Evolutionary conservation across 768 basidiomycete species (phyloP), one percentile per base, ranked within the genome.

Genomic region (Amanita exitialis): DNA sequence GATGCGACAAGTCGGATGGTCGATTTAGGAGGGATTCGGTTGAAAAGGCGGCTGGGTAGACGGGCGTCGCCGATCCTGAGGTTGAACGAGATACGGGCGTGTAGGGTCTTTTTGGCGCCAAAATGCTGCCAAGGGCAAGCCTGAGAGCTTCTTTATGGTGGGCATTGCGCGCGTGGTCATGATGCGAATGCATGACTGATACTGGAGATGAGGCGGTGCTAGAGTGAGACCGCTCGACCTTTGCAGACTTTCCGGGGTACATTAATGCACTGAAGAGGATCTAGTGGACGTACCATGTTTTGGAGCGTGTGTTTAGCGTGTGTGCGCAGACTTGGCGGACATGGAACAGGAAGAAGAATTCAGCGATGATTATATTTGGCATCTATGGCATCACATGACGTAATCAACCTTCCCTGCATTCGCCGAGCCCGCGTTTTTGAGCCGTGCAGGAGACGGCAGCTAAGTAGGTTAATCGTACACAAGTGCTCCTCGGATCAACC

Each of bases 61-160:
- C 72, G 76, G 4, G 76, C 66, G 77, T 72, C 6, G 78, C 78
- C 4, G 78, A 78, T 32, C 73, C 69, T 7, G 76, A 72, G 45
- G 69, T 68, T 21, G 75, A 73, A 51, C 57, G 56, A 49, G 70
- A 60, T 37, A 64, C 59, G 35, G 64, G 65, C n/a, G 64, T 68
- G 58, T 49, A 67, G 21, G 76, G 72, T 15, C 78, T 76, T 73
- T 79, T 80, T 76, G 80, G 79, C 9, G 75, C 66, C 10, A 83
- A 63, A 38, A 83, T 80, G 57, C 77, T 79, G 18, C 81, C 81
- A 47, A 83, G 62, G 0, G 76, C 79, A 23, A 80, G 71, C 34
- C 76, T 69, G 21, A 82, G 65, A 6, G 76, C 74, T 52, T 77
- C 74, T 39, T 69, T 69, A 54, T 76, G 74, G 48, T 70, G 69